Conservation (phyloP, 768 basidiomycete species). For the Kondoa subrosea region DNA sequence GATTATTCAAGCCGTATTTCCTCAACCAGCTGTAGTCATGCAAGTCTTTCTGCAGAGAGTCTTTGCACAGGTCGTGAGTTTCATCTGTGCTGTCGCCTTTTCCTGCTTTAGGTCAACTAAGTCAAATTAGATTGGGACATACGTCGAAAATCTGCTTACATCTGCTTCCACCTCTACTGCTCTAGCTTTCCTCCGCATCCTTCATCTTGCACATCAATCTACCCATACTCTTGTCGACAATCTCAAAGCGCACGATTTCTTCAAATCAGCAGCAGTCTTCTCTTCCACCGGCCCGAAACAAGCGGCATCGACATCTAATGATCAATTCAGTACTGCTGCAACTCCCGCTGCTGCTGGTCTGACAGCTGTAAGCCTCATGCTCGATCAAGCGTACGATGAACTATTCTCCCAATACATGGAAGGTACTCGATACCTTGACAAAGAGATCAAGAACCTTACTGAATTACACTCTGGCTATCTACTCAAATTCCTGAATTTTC, state of each 20-base stretch:
- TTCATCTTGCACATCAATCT: slow-evolving; percentile 70
- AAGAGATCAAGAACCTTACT: slow-evolving; percentile 66
- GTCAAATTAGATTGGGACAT: slow-evolving; percentile 68
- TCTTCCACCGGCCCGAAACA: slow-evolving; percentile 2
- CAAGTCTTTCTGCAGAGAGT: slow-evolving; percentile 93
- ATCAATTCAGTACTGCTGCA: too few species aligned
- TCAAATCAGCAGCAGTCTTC: slow-evolving; percentile 21
- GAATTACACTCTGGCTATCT: slow-evolving; percentile 61
- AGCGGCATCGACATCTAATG: slow-evolving; percentile 8
- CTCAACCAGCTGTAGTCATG: slow-evolving; percentile 89
- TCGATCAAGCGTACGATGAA: slow-evolving; percentile 93
- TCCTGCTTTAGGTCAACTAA: background rate
- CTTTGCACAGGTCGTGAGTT: slow-evolving; percentile 52
- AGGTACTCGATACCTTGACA: slow-evolving; percentile 75
- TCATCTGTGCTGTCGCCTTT: background rate
- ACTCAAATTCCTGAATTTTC: slow-evolving; percentile 63
- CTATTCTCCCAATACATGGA: slow-evolving; percentile 88
- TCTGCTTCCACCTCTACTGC: slow-evolving; percentile 60
- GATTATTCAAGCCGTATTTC: slow-evolving; percentile 96
- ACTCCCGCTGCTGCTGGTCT: slow-evolving; percentile 1
- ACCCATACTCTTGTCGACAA: slow-evolving; percentile 69
- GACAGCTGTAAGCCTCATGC: slow-evolving; percentile 39
- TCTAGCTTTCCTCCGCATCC: slow-evolving; percentile 71
- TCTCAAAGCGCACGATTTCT: slow-evolving; percentile 74
- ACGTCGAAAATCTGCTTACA: slow-evolving; percentile 74